Percentiles rank a stretch among this genome's conserved stretches.
These are phyloP conservation scores for Solanum pennellii DNA, from an alignment of 257 asterid species.

Conservation along the genomic window DNA sequence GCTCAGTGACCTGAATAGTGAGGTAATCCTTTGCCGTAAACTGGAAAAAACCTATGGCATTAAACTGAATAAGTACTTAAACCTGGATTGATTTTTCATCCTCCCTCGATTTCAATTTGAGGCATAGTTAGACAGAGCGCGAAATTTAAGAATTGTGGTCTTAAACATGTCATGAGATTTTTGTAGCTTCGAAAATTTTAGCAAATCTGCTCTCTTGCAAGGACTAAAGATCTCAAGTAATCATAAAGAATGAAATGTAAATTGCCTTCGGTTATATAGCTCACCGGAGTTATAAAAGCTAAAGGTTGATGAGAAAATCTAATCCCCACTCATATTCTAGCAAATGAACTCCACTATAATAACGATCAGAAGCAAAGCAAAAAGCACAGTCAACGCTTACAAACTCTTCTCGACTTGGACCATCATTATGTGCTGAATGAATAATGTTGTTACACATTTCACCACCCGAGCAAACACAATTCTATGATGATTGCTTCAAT, in stretches of 20 bases:
- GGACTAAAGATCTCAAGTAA: background rate
- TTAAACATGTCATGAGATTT: background rate
- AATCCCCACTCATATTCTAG: background rate
- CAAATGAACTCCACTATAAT: background rate
- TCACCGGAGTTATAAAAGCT: background rate
- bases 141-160: background rate
- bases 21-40: constrained; percentile 31
- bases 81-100: background rate
- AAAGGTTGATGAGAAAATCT: background rate
- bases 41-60: background rate
- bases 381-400: background rate
- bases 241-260: background rate
- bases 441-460: background rate
- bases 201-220: background rate
- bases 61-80: background rate
- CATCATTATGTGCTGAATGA: background rate
- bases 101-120: background rate
- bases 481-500: background rate
- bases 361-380: background rate
- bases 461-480: background rate
- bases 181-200: background rate
- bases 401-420: background rate
- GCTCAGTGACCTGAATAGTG: constrained; percentile 42
- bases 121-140: background rate
- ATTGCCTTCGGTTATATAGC: background rate